Conservation (phyloP, 305 asterid species). For the Lippia alba region DNA sequence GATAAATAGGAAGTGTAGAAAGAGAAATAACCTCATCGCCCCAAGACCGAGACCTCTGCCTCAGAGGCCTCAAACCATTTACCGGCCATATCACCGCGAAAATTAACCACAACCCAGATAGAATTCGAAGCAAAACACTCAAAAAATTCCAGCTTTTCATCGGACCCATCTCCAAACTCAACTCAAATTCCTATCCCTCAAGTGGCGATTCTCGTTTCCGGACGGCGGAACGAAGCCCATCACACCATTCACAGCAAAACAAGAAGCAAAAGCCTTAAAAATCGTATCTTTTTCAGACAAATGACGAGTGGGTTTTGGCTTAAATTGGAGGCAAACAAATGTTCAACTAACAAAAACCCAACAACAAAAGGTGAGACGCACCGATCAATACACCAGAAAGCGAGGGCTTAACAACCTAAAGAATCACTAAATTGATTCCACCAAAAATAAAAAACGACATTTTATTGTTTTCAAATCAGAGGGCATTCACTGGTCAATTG, state of each 20-base stretch:
- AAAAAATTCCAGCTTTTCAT: constrained; percentile 44
- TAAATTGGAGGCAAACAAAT: constrained; percentile 57
- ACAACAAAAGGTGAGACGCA: constrained; percentile 56
- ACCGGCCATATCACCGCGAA: constrained; percentile 51
- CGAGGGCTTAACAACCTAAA: constrained; percentile 68
- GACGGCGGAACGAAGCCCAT: constrained; percentile 46
- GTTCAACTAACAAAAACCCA: constrained; percentile 60
- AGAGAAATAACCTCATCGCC: constrained; percentile 77
- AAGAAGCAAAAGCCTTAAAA: constrained; percentile 23
- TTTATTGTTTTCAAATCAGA: constrained; percentile 33
- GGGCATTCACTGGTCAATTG: constrained; percentile 50
- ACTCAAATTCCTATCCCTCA: constrained; percentile 47
- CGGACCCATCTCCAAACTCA: constrained; percentile 60
- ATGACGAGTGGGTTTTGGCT: constrained; percentile 55
- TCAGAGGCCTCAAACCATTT: constrained; percentile 75
- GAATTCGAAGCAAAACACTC: constrained; percentile 44
- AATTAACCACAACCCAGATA: constrained; percentile 56
- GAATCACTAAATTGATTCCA: constrained; percentile 29
- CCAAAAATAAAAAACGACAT: constrained; percentile 27
- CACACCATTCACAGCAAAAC: constrained; percentile 26
- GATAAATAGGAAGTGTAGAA: too few relatives aligned
- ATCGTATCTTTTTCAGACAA: constrained; percentile 28
- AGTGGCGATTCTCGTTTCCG: constrained; percentile 44
- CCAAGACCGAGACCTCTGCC: constrained; percentile 82
- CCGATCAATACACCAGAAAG: constrained; percentile 56